Evolutionary conservation across 352 stramenopile species (phyloP), one percentile per base, ranked within the genome.

Genomic region (Globisporangium takayamanum): DNA sequence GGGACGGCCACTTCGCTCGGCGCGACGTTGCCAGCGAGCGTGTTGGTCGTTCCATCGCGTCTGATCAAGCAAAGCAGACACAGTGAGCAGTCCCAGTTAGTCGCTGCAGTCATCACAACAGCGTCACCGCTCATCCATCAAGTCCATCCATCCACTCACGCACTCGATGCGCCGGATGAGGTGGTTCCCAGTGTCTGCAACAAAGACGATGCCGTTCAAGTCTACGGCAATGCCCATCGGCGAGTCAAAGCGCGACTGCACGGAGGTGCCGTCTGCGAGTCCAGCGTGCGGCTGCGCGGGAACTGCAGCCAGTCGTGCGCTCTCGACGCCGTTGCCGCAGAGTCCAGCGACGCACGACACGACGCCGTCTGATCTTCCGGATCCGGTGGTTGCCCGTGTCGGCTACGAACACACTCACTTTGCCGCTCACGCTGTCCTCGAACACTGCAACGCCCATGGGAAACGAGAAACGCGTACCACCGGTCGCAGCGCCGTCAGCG

Each of bases 161-260:
- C 77, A 92, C 55, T 80, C 76, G 41, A 98, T 81, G 20, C 75
- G 70, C 11, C 96, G 78, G 33, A 99, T 83, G 3, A 98, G 66
- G 62, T 98, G 89, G 62, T 99, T 99, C 39, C 97, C 93, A 8
- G 92, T 98, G 63, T 99, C 96, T 0, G 96, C 95, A 3, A 99
- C 94, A 50, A 97, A 97, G 10, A 98, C 76, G 50, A 88, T 52
- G 28, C 93, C 93, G 37, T 84, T 68, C 20, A 69, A 53, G 64
- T 87, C 83, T 1, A 94, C 78, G 7, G 79, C 78, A 2, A 99
- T 78, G 22, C 95, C 94, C 66, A 88, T 90, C 1, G 95, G 96
- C 14, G 79, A 89, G 66, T 98, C 88, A 55, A 98, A 98, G 26
- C 91, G 76, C 2, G 96, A 80, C 18, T 80, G 76, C 11, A 64